Conservation (phyloP, 495 filamentous ascomycete species). For the Aspergillus conjunctus region DNA sequence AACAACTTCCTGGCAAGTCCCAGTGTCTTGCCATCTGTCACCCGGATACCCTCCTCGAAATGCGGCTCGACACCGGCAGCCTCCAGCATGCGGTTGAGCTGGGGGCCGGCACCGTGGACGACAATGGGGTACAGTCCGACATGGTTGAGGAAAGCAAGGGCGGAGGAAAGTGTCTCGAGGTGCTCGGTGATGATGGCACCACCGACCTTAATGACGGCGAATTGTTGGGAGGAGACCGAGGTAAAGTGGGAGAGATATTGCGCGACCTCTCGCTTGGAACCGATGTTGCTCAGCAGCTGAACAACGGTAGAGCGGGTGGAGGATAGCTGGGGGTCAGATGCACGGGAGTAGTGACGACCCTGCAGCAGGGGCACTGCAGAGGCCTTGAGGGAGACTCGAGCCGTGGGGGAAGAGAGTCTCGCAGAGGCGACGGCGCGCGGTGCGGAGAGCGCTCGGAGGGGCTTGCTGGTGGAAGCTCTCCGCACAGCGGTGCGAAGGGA, state of each 20-base stretch:
- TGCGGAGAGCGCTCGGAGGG: slow-evolving; percentile 53
- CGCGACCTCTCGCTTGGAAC: slow-evolving; percentile 95
- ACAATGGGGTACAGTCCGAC: slow-evolving; percentile 96
- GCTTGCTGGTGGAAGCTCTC: slow-evolving; percentile 50
- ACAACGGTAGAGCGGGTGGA: slow-evolving; percentile 86
- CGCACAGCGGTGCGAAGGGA: slow-evolving; percentile 55
- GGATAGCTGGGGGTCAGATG: slow-evolving; percentile 49
- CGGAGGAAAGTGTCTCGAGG: slow-evolving; percentile 82
- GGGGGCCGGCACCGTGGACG: slow-evolving; percentile 93
- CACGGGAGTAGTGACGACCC: slow-evolving; percentile 49
- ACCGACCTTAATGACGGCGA: slow-evolving; percentile 98
- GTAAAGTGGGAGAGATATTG: slow-evolving; percentile 98
- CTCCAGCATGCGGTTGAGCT: slow-evolving; percentile 92
- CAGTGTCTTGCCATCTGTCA: slow-evolving; percentile 95
- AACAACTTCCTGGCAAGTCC: slow-evolving; percentile 89
- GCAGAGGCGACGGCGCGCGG: slow-evolving; percentile 39
- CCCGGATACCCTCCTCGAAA: slow-evolving; percentile 94
- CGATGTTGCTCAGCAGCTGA: slow-evolving; percentile 92
- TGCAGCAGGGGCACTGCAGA: slow-evolving; percentile 36
- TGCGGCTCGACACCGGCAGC: slow-evolving; percentile 91
- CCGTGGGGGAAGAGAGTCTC: slow-evolving; percentile 32
- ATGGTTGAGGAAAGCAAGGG: slow-evolving; percentile 89
- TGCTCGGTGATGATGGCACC: slow-evolving; percentile 97
- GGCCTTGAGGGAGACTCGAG: slow-evolving; percentile 30
- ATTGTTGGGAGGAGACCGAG: slow-evolving; percentile 95